Evolutionary conservation across 768 basidiomycete species (phyloP), one percentile per base, ranked within the genome.

Genomic region (Boletus tomentosulus): DNA sequence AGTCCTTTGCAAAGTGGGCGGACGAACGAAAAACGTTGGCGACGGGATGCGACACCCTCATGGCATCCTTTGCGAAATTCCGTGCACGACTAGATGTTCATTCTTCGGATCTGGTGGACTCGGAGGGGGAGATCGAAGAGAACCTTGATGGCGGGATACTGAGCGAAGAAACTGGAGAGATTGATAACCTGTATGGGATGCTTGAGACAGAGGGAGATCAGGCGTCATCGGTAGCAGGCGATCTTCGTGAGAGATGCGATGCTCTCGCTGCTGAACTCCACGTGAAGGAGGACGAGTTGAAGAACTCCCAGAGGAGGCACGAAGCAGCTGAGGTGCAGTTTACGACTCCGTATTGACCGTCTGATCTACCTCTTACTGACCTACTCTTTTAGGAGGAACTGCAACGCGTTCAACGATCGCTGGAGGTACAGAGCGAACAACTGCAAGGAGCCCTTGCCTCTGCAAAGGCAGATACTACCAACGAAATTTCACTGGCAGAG

Each of bases 21-120:
- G 66, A 66, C 33, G 65, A 66, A 54, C 65, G 66, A 46, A 66
- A 66, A 57, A 50, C 50, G 33, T 48, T 66, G 33, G 56, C 54
- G 46, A 39, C 46, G 44, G 58, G 57, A 31, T 66, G 65, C 28
- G 66, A 66, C 37, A 11, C 33, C 15, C 66, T 66, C 60, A 66
- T 66, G 65, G 63, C 65, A n/a, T 67, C 66, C 25, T 66, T 66
- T 61, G 66, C 66, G 27, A 66, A 67, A 41, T 67, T 65, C 44
- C 65, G 65, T 28, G 63, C 65, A 34, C 58, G 57, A 3, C 45
- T 67, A 1, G 65, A 66, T 41, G 42, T 53, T 2, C 64, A 67
- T 27, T 47, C 57, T 28, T 51, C 56, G 37, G 63, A 65, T 25
- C 55, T 48, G 63, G 55, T 15, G 2, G 63, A 67, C 46, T 58